Conservation (phyloP, 2,329 filamentous ascomycete species). For the Decorospora gaudefroyi region DNA sequence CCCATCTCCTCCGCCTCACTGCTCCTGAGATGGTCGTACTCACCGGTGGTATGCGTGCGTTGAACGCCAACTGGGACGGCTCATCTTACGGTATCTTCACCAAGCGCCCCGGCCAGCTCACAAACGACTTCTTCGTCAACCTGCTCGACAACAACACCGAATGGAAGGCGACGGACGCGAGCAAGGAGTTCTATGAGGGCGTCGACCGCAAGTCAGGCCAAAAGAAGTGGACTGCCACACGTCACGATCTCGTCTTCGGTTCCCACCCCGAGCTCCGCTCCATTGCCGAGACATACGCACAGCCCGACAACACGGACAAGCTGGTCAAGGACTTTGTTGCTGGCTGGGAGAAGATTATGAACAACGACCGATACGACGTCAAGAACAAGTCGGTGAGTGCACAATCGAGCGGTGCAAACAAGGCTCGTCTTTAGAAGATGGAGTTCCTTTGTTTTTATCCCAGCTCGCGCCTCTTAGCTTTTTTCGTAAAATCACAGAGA, state of each 20-base stretch:
- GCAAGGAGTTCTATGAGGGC: constrained; percentile 64
- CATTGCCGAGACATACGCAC: constrained; percentile 70
- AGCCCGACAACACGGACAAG: constrained; percentile 62
- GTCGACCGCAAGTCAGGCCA: constrained; percentile 66
- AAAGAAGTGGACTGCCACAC: constrained; percentile 71
- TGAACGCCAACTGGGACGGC: constrained; percentile 73
- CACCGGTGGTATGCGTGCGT: constrained; percentile 70
- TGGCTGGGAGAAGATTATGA: constrained; percentile 76
- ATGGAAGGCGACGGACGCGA: constrained; percentile 63
- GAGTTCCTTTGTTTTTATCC: constrained; percentile 4
- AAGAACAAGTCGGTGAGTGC: constrained; percentile 42
- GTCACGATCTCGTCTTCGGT: constrained; percentile 71
- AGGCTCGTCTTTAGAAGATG: constrained; percentile 29
- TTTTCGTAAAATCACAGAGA: too few species aligned
- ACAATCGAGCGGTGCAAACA: constrained; percentile 30
- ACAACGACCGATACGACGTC: constrained; percentile 69
- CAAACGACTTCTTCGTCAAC: constrained; percentile 83
- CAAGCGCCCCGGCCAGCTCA: constrained; percentile 67
- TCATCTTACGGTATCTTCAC: constrained; percentile 71
- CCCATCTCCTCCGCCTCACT: constrained; percentile 70
- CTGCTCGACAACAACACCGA: constrained; percentile 68
- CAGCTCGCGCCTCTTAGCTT: neutral
- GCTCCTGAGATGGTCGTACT: constrained; percentile 73
- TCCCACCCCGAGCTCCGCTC: constrained; percentile 75
- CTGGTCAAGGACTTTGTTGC: constrained; percentile 73